A percentile compares a stretch with the other conserved stretches of the same genome.
These are phyloP conservation scores for Ustilago sp. DNA, from an alignment of 1,284 basidiomycete genomes.

Conservation along the genomic window DNA sequence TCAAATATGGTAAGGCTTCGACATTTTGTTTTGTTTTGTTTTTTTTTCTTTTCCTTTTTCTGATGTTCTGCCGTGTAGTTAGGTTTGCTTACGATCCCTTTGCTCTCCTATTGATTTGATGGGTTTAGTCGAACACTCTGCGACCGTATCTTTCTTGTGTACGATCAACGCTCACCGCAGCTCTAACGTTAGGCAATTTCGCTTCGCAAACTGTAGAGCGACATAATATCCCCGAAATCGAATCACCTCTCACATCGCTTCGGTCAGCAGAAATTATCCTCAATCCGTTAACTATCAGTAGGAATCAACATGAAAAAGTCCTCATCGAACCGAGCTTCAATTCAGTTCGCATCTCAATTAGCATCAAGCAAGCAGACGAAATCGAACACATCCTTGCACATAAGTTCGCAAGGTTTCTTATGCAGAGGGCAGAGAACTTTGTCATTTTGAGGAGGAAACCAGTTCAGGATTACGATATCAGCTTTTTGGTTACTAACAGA, in stretches of 20 bases:
- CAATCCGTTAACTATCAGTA: constrained; percentile 89
- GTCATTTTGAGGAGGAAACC: constrained; percentile 94
- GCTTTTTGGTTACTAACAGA: constrained; percentile 96
- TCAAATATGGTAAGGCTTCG: no score
- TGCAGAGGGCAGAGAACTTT: constrained; percentile 97
- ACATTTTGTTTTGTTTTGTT: no score
- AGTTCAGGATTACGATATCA: constrained; percentile 90
- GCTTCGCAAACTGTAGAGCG: constrained; percentile 81
- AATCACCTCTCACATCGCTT: constrained; percentile 52
- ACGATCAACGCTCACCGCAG: constrained; percentile 93
- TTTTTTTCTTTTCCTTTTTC: no score
- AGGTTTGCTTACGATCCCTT: no score
- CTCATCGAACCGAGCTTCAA: constrained; percentile 97
- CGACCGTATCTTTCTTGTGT: constrained; percentile 97
- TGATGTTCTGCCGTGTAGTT: not conserved
- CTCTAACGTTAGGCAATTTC: constrained; percentile 96
- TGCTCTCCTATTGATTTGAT: no score
- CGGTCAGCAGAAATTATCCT: constrained; percentile 79
- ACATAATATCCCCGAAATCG: constrained; percentile 77
- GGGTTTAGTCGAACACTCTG: constrained; percentile 75
- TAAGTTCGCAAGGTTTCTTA: constrained; percentile 99
- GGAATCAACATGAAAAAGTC: constrained; percentile 96
- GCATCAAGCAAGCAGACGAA: constrained; percentile 99
- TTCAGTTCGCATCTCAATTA: constrained; percentile 94
- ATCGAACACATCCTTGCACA: constrained; percentile 96